Conservation (phyloP, 2,329 filamentous ascomycete genomes). For the Microdochium trichocladiopsis region DNA sequence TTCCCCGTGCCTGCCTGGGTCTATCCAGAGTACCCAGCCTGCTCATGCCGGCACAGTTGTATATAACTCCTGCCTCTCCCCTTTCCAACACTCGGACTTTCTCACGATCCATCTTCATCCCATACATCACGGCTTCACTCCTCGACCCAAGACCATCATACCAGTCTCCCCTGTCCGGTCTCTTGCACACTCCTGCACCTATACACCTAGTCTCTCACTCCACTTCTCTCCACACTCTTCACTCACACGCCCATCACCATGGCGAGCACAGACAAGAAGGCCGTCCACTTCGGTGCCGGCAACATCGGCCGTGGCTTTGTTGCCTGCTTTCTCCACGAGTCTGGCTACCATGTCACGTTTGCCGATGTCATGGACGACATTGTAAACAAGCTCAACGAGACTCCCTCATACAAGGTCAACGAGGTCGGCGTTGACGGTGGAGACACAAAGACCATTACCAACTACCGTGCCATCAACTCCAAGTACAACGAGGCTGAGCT, state of each 20-base stretch:
- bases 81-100: not conserved
- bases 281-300: slow-evolving; percentile 79
- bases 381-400: slow-evolving; percentile 71
- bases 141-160: not conserved
- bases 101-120: not conserved
- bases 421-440: slow-evolving; percentile 85
- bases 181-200: not conserved
- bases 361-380: slow-evolving; percentile 85
- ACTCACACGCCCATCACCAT: slow-evolving; percentile 23
- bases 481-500: slow-evolving; percentile 76
- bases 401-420: slow-evolving; percentile 79
- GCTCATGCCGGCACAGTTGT: not conserved
- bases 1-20: not conserved
- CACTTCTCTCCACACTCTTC: not conserved
- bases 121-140: not conserved
- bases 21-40: not conserved
- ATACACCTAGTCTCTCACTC: not conserved
- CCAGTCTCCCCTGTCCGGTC: too few relatives aligned
- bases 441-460: slow-evolving; percentile 74
- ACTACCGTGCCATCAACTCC: slow-evolving; percentile 96
- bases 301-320: slow-evolving; percentile 85
- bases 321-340: slow-evolving; percentile 87
- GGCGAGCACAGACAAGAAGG: slow-evolving; percentile 46
- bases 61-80: not conserved
- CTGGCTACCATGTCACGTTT: slow-evolving; percentile 93